A percentile compares a stretch with the other conserved stretches of the same genome.
Evolutionary conservation across 129 eudicot species (phyloP).

Genomic region (Ambrosia trifida): DNA sequence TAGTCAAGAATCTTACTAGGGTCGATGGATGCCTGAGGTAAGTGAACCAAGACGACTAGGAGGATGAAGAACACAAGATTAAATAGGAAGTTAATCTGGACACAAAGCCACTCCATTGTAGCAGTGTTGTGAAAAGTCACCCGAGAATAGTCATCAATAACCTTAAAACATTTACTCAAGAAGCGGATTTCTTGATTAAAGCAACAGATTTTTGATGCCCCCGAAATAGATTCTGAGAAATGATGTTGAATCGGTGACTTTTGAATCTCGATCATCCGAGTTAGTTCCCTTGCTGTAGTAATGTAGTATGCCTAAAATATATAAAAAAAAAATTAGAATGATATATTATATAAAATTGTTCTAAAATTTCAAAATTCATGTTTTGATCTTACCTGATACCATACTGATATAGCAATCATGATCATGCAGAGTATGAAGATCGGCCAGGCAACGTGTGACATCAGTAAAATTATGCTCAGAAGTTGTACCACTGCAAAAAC

Average conservation of each 20-base stretch:
- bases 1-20: constrained; percentile 58
- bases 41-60: constrained; percentile 64
- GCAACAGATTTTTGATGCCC: constrained; percentile 72
- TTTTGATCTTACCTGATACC: constrained; percentile 70
- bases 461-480: constrained; percentile 54
- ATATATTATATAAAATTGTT: neutral
- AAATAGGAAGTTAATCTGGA: constrained; percentile 71
- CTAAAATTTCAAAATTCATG: neutral
- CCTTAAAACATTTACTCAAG: constrained; percentile 41
- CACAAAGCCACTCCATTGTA: constrained; percentile 92
- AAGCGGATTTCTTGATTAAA: constrained; percentile 83
- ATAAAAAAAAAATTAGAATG: neutral
- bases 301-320: constrained; percentile 71
- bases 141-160: constrained; percentile 75
- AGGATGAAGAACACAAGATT: constrained; percentile 78
- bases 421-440: constrained; percentile 57
- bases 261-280: constrained; percentile 80
- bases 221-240: constrained; percentile 73
- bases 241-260: constrained; percentile 91
- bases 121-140: constrained; percentile 80
- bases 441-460: constrained; percentile 87
- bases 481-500: constrained; percentile 80
- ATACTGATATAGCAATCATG: constrained; percentile 62
- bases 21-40: constrained; percentile 74
- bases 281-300: constrained; percentile 82